Conservation (phyloP, 208 protist genomes). For the Acanthamoeba triangularis region DNA sequence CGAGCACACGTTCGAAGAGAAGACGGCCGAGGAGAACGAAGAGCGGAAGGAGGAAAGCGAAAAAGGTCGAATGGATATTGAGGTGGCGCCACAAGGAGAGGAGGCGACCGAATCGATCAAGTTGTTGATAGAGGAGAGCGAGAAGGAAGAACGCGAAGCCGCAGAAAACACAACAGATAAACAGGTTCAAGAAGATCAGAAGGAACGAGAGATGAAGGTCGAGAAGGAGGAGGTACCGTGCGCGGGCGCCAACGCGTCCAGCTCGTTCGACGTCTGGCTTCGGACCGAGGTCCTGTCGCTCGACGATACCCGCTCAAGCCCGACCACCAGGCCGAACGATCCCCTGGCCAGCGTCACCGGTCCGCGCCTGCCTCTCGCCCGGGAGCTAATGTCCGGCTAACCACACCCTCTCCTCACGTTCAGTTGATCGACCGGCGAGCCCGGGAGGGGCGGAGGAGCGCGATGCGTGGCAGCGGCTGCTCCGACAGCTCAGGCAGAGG, state of each 20-base stretch:
- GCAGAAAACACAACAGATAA: not conserved
- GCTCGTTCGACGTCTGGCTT: no score
- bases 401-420: no score
- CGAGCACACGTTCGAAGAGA: not conserved
- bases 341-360: no score
- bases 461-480: not conserved
- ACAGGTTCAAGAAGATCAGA: no score
- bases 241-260: no score
- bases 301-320: no score
- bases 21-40: not conserved
- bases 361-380: no score
- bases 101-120: not conserved
- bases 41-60: not conserved
- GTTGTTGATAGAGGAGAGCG: not conserved
- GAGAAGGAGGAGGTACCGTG: no score
- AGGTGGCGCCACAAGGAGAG: not conserved
- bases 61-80: not conserved
- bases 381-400: no score
- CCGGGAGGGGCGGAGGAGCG: not conserved
- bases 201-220: no score
- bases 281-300: no score
- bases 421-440: not conserved
- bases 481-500: not conserved
- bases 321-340: no score
- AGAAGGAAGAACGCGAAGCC: not conserved